phyloP scores from a whole-genome alignment of 805 yeast genomes.

The Suhomyces sp. region DNA sequence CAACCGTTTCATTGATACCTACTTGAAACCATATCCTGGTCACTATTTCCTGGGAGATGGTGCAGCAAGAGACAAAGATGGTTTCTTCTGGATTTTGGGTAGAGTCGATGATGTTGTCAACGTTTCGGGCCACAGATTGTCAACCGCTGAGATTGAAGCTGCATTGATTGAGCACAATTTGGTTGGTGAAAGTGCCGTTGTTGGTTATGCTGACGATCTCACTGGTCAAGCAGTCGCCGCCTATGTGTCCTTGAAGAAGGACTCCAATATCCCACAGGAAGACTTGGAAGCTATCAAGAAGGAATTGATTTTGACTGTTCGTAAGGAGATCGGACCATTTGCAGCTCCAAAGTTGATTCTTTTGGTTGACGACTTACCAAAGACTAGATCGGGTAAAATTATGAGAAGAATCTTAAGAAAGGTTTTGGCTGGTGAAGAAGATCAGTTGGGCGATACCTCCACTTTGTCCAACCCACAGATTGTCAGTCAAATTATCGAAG shows the following conservation, averaged over 20 bases:
- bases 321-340: conserved; percentile 89
- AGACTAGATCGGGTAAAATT: conserved; percentile 97
- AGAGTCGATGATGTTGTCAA: conserved; percentile 98
- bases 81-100: conserved; percentile 96
- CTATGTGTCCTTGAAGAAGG: conserved; percentile 77
- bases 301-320: conserved; percentile 80
- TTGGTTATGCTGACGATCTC: conserved; percentile 89
- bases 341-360: conserved; percentile 92
- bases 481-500: conserved; percentile 71
- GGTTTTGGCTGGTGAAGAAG: conserved; percentile 87
- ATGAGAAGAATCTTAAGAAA: conserved; percentile 97
- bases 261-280: conserved; percentile 29
- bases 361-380: conserved; percentile 89
- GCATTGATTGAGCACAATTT: conserved; percentile 74
- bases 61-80: conserved; percentile 95
- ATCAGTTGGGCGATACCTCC: conserved; percentile 86
- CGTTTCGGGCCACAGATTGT: conserved; percentile 94
- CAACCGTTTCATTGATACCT: conserved; percentile 82
- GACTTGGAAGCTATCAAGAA: conserved; percentile 59
- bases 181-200: conserved; percentile 95
- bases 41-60: conserved; percentile 97
- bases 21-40: conserved; percentile 89
- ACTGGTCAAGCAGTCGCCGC: conserved; percentile 98
- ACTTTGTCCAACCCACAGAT: conserved; percentile 85
- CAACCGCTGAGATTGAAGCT: conserved; percentile 98